Base-by-base conservation (phyloP, 805 yeast genomes). In the Komagataella ulmi region DNA sequence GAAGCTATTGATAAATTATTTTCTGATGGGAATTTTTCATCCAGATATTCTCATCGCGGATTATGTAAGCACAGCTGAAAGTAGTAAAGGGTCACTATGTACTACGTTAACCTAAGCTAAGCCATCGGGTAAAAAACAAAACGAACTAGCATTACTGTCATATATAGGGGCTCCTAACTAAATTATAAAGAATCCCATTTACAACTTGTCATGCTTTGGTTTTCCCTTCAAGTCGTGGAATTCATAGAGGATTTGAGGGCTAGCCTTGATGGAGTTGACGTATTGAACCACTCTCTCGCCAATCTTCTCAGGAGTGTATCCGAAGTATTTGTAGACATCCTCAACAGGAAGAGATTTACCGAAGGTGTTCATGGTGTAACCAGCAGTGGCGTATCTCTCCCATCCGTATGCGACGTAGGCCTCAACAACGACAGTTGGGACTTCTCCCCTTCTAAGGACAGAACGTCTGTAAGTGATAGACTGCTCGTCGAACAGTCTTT, bases 341-440 rank as follows among this genome's bases (percentile, higher is more conserved):
- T 54, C 50, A n/a, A 68, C 68, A 6, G 71, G 68, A 49, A 67
- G 59, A 1, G 70, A 65, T 45, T 63, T 66, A 36, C 72, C 72
- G 50, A 62, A 67, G 1, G 61, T 55, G 36, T 59, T 57, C 66
- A 67, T 57, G 49, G 57, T 63, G 53, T 64, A 56, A 50, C 69
- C 68, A 24, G 70, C 71, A 40, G 58, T 60, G 14, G 70, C 69
- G 52, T 64, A 65, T 50, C 65, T 56, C 52, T 67, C 69, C 72
- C 72, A 67, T 6, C 68, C 68, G 49, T 58, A 57, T 17, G 65
- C 61, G 3, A 68, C 63, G 54, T 62, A 67, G 6, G 70, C 67
- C 53, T 67, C 72, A 21, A 67, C 59, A 14, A 65, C 62, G 45
- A 67, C 61, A 3, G 60, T 53, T 19, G 67, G 69, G 7, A 60